Conservation (phyloP, 1,139 yeast species). For the Yarrowia galli region DNA sequence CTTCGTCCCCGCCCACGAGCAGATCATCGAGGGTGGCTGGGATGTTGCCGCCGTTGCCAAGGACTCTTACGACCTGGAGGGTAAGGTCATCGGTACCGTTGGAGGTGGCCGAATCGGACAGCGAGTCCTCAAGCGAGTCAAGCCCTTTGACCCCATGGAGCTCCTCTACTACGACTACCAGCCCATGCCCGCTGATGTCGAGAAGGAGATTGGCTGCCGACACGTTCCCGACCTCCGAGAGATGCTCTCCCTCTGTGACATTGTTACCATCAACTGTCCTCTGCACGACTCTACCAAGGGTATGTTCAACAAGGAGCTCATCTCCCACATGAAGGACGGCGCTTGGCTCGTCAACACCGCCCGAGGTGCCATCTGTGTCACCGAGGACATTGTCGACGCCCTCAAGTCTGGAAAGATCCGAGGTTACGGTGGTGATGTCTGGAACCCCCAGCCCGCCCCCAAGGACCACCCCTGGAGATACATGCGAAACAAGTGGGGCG, state of each 20-base stretch:
- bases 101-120: slow-evolving; percentile 88
- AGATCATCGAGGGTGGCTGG: slow-evolving; percentile 54
- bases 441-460: slow-evolving; percentile 69
- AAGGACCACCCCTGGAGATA: slow-evolving; percentile 79
- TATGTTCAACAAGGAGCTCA: slow-evolving; percentile 59
- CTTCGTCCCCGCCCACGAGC: slow-evolving; percentile 55
- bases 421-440: slow-evolving; percentile 84
- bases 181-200: slow-evolving; percentile 58
- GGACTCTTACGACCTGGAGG: slow-evolving; percentile 61
- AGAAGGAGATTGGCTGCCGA: slow-evolving; percentile 60
- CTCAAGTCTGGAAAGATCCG: slow-evolving; percentile 70
- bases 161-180: slow-evolving; percentile 76
- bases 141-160: slow-evolving; percentile 67
- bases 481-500: slow-evolving; percentile 69
- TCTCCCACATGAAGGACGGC: slow-evolving; percentile 60
- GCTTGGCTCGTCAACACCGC: slow-evolving; percentile 79
- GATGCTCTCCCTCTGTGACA: slow-evolving; percentile 62
- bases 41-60: slow-evolving; percentile 71
- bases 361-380: slow-evolving; percentile 77
- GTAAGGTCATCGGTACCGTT: slow-evolving; percentile 70
- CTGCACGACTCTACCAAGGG: slow-evolving; percentile 65
- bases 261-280: slow-evolving; percentile 70
- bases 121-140: slow-evolving; percentile 69
- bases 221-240: slow-evolving; percentile 62
- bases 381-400: slow-evolving; percentile 71